Conservation (phyloP, 257 asterid species). For the Eustoma russellianum region DNA sequence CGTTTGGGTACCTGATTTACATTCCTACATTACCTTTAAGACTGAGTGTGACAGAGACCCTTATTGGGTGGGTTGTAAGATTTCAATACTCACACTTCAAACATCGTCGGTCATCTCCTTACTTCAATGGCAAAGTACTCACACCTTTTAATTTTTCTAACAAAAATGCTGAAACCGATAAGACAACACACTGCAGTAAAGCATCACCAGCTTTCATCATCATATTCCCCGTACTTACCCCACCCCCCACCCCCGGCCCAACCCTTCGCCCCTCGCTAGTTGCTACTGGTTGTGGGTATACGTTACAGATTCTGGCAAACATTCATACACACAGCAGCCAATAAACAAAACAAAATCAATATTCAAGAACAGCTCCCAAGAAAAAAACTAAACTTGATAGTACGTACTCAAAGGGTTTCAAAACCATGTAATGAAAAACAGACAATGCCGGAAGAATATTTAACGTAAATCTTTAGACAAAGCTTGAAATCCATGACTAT, state of each 20-base stretch:
- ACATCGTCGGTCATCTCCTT: too few species aligned
- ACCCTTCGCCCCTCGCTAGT: too few species aligned
- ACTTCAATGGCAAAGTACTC: too few species aligned
- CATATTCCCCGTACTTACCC: not conserved
- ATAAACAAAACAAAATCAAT: not conserved
- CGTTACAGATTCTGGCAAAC: too few species aligned
- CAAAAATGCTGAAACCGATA: conserved; percentile 18
- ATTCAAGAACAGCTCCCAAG: too few species aligned
- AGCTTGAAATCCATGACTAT: conserved; percentile 17
- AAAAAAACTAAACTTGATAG: not conserved
- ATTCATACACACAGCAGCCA: not conserved
- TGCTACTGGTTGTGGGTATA: too few species aligned
- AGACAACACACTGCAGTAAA: conserved; percentile 9
- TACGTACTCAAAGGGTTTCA: not conserved
- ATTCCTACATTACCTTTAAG: too few species aligned
- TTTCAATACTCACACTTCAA: too few species aligned
- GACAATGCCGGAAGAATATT: conserved; percentile 1
- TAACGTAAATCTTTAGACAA: conserved; percentile 11
- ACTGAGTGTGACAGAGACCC: too few species aligned
- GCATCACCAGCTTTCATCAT: conserved; percentile 2
- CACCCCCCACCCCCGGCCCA: not conserved
- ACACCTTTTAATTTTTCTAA: not conserved
- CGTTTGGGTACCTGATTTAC: too few species aligned
- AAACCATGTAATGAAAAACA: not conserved
- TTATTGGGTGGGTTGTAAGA: too few species aligned